Base-by-base conservation (phyloP, 441 rosid species). In the Aquilaria agallochum region DNA sequence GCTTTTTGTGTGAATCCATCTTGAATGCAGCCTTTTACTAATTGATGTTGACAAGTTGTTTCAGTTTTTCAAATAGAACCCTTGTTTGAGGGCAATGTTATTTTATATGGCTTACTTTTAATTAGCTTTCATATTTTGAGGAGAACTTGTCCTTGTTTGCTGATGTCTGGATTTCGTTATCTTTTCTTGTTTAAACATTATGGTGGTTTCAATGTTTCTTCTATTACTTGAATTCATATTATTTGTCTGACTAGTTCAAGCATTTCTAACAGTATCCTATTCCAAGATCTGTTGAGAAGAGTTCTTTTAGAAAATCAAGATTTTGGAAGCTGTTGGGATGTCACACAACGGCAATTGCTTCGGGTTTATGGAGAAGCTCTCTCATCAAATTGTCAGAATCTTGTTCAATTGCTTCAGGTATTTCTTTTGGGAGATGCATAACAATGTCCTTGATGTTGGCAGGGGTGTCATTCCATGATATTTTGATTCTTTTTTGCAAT, bases 371-470 rank as follows among this genome's bases (percentile, higher is more conserved):
- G 63, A 61, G 93, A 83, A 80, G 90, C 97, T 50, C 87, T 95
- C 61, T 78, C 96, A 65, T 81, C 96, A 51, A 84, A 72, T 73
- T 79, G 92, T 68, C 68, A 73, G 44, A 72, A 74, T 66, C 85
- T 95, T 67, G 85, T 80, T 52, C 87, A 79, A 74, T 78, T 86
- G 79, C 82, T 95, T 67, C 92, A 92, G 94, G 99, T 91, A 66
- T 42, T 53, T 46, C 66, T 46, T 54, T 58, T 36, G 42, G 42
- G 5, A 36, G 42, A 36, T 36, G 7, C 7, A 36, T 8, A 36
- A 20, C 27, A 20, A 20, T 20, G 27, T 20, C 27, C 27, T 20
- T 20, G 27, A 20, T 20, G 27, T 20, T 20, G 27, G 27, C 27
- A 20, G 27, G 27, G 27, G 27, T 20, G 27, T 20, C 27, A 20